Base-by-base conservation (phyloP, 176 grass and related monocot species). In the Lolium multiflorum region DNA sequence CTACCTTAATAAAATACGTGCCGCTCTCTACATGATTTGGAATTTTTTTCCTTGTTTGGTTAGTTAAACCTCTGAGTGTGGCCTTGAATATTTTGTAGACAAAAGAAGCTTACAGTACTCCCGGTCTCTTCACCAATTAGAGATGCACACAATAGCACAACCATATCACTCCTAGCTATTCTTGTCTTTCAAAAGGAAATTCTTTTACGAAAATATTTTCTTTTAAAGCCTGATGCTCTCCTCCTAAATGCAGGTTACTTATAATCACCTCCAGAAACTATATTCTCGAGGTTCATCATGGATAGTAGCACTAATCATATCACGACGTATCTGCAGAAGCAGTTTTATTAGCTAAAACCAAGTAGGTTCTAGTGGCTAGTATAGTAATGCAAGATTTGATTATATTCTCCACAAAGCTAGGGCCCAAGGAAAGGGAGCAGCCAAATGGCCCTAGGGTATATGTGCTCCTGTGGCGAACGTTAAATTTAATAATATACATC, bases 351-450 rank as follows among this genome's bases (percentile, higher is more conserved):
- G 12, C 31, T 49, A 68, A 81, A 76, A 22, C 11, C 17, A 69
- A 51, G 49, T 76, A 52, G 56, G 25, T 69, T 70, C 6, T 80
- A 91, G 58, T 75, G 75, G 10, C 24, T 28, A 73, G 9, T 10
- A 58, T 25, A 20, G 16, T 21, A 83, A 48, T 46, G 22, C 25
- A 81, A 22, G 18, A 71, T 76, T 81, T 81, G 77, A 81, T 88
- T 84, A 84, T 84, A 84, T 88, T 88, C 59, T 76, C 43, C n/a
- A 62, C 58, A 91, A 91, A 87, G 60, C 60, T 70, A 90, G 43
- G 59, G 52, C 16, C 18, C 16, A 76, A 60, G 15, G 80, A 84
- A 76, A 63, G 47, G 22, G 21, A 50, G 44, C 44, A 74, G 13
- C 3, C n/a, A 50, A 28, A 74, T 74, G 21, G 43, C 21, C 49